Conservation (phyloP, 139 green algal genomes). For the Deuterostichococcus epilithicus region DNA sequence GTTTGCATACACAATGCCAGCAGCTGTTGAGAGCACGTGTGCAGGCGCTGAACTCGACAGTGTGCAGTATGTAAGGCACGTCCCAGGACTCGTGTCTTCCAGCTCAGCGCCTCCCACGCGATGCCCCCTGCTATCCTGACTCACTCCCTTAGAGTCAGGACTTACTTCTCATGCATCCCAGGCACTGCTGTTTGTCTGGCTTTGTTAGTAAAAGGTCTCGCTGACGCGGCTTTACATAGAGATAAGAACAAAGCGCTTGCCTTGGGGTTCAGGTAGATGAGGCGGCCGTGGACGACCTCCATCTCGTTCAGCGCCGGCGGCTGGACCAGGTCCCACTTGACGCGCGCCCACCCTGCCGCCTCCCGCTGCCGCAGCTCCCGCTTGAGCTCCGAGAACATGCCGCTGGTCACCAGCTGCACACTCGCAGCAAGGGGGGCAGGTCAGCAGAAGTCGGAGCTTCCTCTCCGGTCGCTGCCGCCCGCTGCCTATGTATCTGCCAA, state of each 20-base stretch:
- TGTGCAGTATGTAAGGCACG: no score
- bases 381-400: conserved; percentile 41
- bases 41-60: no score
- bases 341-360: conserved; percentile 36
- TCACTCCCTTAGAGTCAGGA: no score
- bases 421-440: neutral
- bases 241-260: conserved; percentile 4
- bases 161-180: neutral
- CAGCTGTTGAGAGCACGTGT: no score
- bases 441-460: neutral
- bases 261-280: conserved; percentile 45
- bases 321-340: conserved; percentile 34
- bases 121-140: no score
- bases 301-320: conserved; percentile 12
- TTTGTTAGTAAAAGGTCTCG: no score
- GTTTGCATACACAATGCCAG: no score
- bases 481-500: neutral
- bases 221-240: no score
- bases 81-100: no score
- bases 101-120: no score
- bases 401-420: conserved; percentile 30
- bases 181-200: neutral
- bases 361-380: conserved; percentile 40
- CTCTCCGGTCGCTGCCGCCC: neutral
- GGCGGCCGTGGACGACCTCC: conserved; percentile 37